Percentiles rank a stretch among this genome's conserved stretches.
Evolutionary conservation across 2,329 filamentous ascomycete species (phyloP).

Genomic region (Microsporum ferrugineum): DNA sequence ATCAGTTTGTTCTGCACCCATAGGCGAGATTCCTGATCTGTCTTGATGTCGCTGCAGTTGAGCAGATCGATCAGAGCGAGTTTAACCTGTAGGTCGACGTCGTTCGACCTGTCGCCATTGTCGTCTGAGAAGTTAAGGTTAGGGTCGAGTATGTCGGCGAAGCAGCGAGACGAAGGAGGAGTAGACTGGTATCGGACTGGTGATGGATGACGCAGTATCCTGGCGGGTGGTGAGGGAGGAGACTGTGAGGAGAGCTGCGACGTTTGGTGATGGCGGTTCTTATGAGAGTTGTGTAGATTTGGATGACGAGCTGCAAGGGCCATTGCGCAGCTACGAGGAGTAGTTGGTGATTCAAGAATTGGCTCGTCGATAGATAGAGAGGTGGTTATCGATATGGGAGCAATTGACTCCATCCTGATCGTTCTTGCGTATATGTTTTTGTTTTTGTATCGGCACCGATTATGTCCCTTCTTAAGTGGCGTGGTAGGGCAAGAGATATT

Average conservation of each 20-base stretch:
- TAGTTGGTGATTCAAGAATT: neutral
- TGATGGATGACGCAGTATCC: conserved; percentile 9
- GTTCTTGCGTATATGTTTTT: neutral
- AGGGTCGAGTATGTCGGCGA: conserved; percentile 2
- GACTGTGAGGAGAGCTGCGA: neutral
- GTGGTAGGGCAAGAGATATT: neutral
- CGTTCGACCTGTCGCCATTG: conserved; percentile 11
- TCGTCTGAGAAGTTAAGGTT: conserved; percentile 4
- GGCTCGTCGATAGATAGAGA: neutral
- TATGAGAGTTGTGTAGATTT: neutral
- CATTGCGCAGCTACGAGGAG: neutral
- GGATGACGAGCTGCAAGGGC: neutral
- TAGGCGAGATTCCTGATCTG: conserved; percentile 13
- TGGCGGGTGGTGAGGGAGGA: conserved; percentile 7
- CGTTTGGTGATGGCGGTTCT: neutral
- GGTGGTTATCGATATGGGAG: neutral
- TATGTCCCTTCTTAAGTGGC: neutral
- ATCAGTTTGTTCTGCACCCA: conserved; percentile 17
- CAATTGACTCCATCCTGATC: neutral
- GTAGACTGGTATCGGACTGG: conserved; percentile 10
- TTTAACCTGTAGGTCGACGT: conserved; percentile 15
- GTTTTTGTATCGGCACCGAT: neutral
- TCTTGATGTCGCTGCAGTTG: conserved; percentile 14
- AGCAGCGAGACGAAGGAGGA: conserved; percentile 10
- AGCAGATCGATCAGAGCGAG: conserved; percentile 15